Evolutionary conservation across 148 eudicot genomes (phyloP), one percentile per base, ranked within the genome.

Genomic region (Silene conica): DNA sequence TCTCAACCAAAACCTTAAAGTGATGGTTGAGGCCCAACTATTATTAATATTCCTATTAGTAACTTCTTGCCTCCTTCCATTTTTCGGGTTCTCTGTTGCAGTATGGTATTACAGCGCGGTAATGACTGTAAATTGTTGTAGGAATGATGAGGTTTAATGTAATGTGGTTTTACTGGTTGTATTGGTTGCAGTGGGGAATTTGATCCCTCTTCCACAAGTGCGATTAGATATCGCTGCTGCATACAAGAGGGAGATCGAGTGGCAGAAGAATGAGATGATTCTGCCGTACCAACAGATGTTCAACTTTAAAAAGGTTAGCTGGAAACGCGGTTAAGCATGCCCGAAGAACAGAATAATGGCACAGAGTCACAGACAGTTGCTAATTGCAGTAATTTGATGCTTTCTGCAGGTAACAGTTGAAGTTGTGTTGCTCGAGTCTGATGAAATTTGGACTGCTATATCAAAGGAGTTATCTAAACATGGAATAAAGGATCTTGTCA

Each of bases 171-270:
- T 26, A 23, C 34, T 20, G 18, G 67, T 63, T 18, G 67, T 31
- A 25, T 68, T 78, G 72, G 25, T 65, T 54, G 26, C 82, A 87
- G 96, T 91, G 93, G 98, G 97, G 74, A 91, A 88, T 75, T 78
- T 73, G 48, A 81, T 94, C 70, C 97, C 89, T 56, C 78, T 92
- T 76, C 73, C 92, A 45, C 88, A 88, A 78, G 96, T 89, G 56
- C 78, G 98, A 55, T 93, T 88, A 3, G 96, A 92, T 48, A 74
- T 94, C 14, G 97, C 85, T 18, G 76, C 72, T 22, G 92, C 97
- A 43, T 94, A 82, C 65, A 87, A 61, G 74, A 85, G 81, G 73
- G 98, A 94, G 73, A 79, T 87, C 23, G 93, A 88, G 70, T 89
- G 90, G 93, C 93, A 89, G 74, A 85, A 81, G 73, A 83, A 71